These are phyloP conservation scores for Xylaria sp. DNA, from an alignment of 2,329 filamentous ascomycete species.

Conservation along the genomic window DNA sequence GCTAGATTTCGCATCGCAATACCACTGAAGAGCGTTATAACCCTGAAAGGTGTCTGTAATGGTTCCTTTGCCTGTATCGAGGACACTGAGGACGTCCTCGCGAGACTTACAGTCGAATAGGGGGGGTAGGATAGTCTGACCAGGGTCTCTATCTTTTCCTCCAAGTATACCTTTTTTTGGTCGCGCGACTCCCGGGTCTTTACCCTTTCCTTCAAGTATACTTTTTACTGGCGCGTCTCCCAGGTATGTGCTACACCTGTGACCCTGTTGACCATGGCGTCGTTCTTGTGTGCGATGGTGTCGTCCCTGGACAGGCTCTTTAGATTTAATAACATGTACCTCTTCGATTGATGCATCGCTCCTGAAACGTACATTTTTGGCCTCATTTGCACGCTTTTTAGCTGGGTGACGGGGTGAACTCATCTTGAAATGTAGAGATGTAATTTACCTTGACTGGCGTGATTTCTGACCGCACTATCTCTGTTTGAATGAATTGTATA, in stretches of 20 bases:
- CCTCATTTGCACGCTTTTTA: neutral
- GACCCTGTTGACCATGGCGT: no score
- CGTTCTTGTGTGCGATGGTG: neutral
- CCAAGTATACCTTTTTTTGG: neutral
- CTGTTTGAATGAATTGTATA: neutral
- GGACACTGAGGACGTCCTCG: constrained; percentile 18
- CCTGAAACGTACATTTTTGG: constrained; percentile 22
- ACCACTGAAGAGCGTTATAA: constrained; percentile 36
- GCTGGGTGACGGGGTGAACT: neutral
- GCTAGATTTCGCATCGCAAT: constrained; percentile 36
- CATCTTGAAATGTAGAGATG: constrained; percentile 5
- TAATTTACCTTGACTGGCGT: neutral
- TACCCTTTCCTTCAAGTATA: no score
- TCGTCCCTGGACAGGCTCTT: neutral
- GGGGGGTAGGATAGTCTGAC: constrained; percentile 16
- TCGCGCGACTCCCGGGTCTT: no score
- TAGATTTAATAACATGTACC: neutral
- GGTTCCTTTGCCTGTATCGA: constrained; percentile 15
- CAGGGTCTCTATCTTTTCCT: neutral
- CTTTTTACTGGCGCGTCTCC: no score
- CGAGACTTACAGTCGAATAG: constrained; percentile 34
- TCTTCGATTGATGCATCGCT: constrained; percentile 19
- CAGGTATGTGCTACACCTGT: no score
- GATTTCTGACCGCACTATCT: neutral
- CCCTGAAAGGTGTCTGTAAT: constrained; percentile 30